Base-by-base conservation (phyloP, 2,329 filamentous ascomycete genomes). In the Stenocarpella maydis region DNA sequence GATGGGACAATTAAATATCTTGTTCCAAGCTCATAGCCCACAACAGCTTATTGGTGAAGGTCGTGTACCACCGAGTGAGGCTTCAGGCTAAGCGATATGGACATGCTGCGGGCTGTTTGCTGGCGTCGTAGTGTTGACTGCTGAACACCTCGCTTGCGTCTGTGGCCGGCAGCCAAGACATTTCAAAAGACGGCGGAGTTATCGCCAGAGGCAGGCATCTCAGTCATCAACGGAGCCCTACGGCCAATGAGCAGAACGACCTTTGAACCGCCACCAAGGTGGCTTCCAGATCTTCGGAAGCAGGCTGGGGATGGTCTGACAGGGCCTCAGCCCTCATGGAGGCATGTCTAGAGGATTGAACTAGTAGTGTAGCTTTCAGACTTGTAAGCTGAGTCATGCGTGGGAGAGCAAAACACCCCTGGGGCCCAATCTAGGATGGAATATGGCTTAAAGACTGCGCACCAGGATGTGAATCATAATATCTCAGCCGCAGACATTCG, bases 381-480 rank as follows among this genome's bases (percentile, higher is more conserved):
- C 55, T 12, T 45, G 55, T 61, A 61, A 61, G 55, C 55, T 61
- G 55, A 61, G 39, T 61, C 55, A 26, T 47, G 39, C 45, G 24
- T 26, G 10, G 55, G 24, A 49, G 41, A 37, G 39, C n/a, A 31
- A 49, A 10, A 67, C 21, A 67, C 43, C 52, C 54, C 65, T 52
- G 37, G 53, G 55, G 17, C 26, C n/a, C 17, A 14, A 63, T 15
- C 19, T 5, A 14, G 21, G 60, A 26, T 39, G n/a, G 43, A 50
- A 28, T 39, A 49, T n/a, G n/a, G 60, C 24, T 26, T 37, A 17
- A 28, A 64, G 60, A 50, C 43, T 47, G 43, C 65, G 53, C 28
- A 34, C n/a, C 31, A 26, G 28, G 19, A n/a, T 31, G n/a, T 39
- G 53, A 50, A 54, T 60, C 53, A 39, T 60, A 31, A 52, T 41